A percentile compares a stretch with the other conserved stretches of the same genome.
These are phyloP conservation scores for Talaromyces trachyspermus DNA, from an alignment of 495 filamentous ascomycete species.

Conservation along the genomic window DNA sequence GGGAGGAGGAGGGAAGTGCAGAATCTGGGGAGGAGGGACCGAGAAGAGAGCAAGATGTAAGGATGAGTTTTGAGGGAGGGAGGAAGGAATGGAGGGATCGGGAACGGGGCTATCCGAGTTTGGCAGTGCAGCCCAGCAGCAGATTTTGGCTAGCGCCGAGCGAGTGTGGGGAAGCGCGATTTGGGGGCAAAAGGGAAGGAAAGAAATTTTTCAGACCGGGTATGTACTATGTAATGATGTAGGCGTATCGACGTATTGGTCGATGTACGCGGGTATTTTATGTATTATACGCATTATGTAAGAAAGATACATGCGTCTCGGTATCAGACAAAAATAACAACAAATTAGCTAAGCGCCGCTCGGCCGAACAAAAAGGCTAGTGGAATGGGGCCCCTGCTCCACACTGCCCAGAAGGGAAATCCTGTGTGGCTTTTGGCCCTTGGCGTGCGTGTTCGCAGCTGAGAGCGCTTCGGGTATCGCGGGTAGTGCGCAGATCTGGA, in stretches of 20 bases:
- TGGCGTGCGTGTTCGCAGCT: not conserved
- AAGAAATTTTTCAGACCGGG: not conserved
- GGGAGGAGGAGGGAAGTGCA: slow-evolving; percentile 15
- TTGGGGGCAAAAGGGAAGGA: not conserved
- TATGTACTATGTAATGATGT: not conserved
- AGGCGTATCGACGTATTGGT: not conserved
- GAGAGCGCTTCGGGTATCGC: not conserved
- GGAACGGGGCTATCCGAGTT: slow-evolving; percentile 9
- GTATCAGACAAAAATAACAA: no score
- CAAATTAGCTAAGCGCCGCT: no score
- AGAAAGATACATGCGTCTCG: no score
- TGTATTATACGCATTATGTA: no score
- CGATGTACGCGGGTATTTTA: no score
- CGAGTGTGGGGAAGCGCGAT: slow-evolving; percentile 19
- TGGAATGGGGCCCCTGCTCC: not conserved
- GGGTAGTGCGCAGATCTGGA: slow-evolving; percentile 2
- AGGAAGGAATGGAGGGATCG: slow-evolving; percentile 8
- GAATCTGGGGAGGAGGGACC: slow-evolving; percentile 31
- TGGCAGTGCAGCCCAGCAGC: no score
- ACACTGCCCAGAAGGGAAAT: not conserved
- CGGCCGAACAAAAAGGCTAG: no score
- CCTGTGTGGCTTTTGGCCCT: not conserved
- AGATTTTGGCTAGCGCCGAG: no score
- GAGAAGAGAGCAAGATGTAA: slow-evolving; percentile 22
- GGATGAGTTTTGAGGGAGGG: slow-evolving; percentile 30